Conservation (phyloP, 441 rosid species). For the Metrosideros polymorpha region DNA sequence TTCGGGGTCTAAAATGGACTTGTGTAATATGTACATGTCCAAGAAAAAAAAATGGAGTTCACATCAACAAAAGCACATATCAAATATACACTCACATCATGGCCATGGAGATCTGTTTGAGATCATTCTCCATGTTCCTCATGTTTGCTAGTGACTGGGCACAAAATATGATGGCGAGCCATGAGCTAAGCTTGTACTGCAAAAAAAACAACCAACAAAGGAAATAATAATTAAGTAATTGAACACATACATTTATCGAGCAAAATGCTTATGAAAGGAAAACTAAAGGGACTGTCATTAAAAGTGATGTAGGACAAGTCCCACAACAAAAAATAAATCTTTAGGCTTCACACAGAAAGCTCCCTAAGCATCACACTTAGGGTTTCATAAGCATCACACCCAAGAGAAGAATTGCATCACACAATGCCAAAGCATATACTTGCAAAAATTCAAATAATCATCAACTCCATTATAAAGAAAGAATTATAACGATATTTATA, state of each 20-base stretch:
- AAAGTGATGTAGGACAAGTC: neutral
- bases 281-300: neutral
- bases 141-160: constrained; percentile 79
- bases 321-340: neutral
- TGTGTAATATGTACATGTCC: neutral
- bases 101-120: constrained; percentile 95
- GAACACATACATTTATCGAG: neutral
- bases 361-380: neutral
- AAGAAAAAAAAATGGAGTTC: neutral
- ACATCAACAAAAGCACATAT: neutral
- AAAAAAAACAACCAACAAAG: neutral
- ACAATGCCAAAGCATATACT: neutral
- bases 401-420: neutral
- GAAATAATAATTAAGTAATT: neutral
- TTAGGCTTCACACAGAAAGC: neutral
- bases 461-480: neutral
- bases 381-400: neutral
- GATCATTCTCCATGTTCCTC: constrained; percentile 87
- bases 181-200: constrained; percentile 93
- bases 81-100: constrained; percentile 46
- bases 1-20: neutral
- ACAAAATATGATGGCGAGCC: constrained; percentile 88
- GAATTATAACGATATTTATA: neutral
- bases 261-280: neutral
- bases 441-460: neutral